A percentile compares a stretch with the other conserved stretches of the same genome.
phyloP scores from a whole-genome alignment of 345 rosid genomes.

The Erodium maritimum region DNA sequence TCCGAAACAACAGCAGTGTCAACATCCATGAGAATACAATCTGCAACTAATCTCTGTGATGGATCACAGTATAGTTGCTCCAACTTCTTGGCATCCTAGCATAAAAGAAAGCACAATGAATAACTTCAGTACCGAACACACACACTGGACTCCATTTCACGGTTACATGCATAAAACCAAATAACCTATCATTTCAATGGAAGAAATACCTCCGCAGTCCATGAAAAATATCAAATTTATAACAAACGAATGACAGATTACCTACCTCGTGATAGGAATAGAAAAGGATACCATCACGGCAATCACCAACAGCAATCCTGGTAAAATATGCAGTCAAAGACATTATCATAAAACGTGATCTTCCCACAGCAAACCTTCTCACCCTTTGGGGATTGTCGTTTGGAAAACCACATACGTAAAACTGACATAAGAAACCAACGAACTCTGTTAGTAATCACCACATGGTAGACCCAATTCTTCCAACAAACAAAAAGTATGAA shows the following conservation, averaged over 20 bases:
- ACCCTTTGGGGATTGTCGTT: conserved; percentile 61
- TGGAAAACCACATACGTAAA: conserved; percentile 71
- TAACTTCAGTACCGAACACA: conserved; percentile 9
- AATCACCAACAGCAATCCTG: conserved; percentile 94
- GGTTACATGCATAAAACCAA: conserved; percentile 3
- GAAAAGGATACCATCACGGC: conserved; percentile 96
- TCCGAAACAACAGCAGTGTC: conserved; percentile 91
- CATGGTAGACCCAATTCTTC: conserved; percentile 2
- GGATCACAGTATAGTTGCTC: conserved; percentile 88
- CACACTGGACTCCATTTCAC: background rate
- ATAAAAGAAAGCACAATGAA: conserved; percentile 9
- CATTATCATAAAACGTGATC: conserved; percentile 86
- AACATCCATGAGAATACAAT: conserved; percentile 68
- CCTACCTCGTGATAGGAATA: conserved; percentile 82
- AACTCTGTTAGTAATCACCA: conserved; percentile 15
- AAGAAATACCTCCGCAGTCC: background rate
- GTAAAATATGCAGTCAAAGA: conserved; percentile 63
- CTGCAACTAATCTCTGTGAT: conserved; percentile 92
- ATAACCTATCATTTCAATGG: background rate
- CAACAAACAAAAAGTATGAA: conserved; percentile 11
- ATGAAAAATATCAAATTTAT: conserved; percentile 2
- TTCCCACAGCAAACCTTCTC: conserved; percentile 60
- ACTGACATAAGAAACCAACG: conserved; percentile 35
- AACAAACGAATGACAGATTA: conserved; percentile 7
- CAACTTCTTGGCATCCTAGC: conserved; percentile 67